These are phyloP conservation scores for Stagonosporopsis chrysanthemi DNA, from an alignment of 2,329 filamentous ascomycete species.

Conservation along the genomic window DNA sequence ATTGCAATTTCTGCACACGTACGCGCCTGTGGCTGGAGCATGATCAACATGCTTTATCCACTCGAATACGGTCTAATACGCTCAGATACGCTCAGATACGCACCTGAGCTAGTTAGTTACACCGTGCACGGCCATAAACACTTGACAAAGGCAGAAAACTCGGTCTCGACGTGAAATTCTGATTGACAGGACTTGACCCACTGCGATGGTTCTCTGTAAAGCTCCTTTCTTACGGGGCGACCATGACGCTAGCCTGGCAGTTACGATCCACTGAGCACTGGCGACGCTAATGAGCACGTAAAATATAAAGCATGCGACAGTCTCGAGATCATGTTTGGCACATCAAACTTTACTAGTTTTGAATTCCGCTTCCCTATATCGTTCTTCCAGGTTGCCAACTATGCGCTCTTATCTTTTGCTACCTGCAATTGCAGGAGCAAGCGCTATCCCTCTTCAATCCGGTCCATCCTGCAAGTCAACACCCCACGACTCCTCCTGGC, in stretches of 20 bases:
- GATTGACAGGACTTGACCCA: not conserved
- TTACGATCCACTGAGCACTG: not conserved
- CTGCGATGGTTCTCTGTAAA: not conserved
- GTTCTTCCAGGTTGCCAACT: not conserved
- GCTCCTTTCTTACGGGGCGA: not conserved
- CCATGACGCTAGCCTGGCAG: not conserved
- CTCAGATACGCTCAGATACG: not conserved
- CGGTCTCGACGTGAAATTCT: not conserved
- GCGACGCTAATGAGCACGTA: not conserved
- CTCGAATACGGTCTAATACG: not conserved
- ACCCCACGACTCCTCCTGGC: constrained; percentile 7
- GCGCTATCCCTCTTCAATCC: not conserved
- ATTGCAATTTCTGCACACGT: not conserved
- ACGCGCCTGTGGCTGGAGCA: not conserved
- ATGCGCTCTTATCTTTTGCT: not conserved
- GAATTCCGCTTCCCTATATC: not conserved
- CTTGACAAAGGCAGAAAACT: not conserved
- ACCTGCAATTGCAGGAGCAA: constrained; percentile 1
- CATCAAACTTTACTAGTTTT: not conserved
- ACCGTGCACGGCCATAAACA: not conserved
- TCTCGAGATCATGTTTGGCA: no score
- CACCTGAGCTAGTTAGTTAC: not conserved
- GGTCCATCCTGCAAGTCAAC: constrained; percentile 1
- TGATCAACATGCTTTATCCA: not conserved
- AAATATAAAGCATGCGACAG: not conserved